Evolutionary conservation across 2,329 filamentous ascomycete genomes (phyloP).

Genomic region (Phaeoacremonium minimum): DNA sequence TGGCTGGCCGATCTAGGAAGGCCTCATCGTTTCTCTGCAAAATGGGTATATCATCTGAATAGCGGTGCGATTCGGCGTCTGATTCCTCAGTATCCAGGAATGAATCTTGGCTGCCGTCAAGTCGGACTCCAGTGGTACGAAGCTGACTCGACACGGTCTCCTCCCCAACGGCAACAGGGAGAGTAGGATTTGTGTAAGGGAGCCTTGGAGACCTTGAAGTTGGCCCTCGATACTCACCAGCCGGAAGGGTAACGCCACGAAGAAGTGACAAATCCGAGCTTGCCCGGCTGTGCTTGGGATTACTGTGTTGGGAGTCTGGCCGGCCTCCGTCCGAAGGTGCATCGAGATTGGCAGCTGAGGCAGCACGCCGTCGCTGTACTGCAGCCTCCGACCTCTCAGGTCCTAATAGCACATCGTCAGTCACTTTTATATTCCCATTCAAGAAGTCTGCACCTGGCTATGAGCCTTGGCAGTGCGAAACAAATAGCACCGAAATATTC

Average conservation of each 20-base stretch:
- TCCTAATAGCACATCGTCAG: no score
- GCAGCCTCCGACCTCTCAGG: conserved; percentile 9
- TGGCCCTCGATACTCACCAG: conserved; percentile 34
- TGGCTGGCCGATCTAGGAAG: conserved; percentile 48
- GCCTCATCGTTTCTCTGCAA: conserved; percentile 64
- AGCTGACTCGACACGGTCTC: conserved; percentile 45
- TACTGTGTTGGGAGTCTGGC: conserved; percentile 54
- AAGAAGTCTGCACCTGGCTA: no score
- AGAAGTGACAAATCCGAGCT: conserved; percentile 66
- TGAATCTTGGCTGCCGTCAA: conserved; percentile 46
- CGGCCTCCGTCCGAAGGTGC: conserved; percentile 46
- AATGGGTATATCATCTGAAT: conserved; percentile 64
- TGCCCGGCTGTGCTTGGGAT: conserved; percentile 64
- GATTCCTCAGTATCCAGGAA: conserved; percentile 69
- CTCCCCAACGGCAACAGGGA: conserved; percentile 41
- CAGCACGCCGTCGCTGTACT: conserved; percentile 36
- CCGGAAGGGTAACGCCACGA: conserved; percentile 43
- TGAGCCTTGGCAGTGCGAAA: no score
- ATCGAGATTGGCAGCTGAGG: conserved; percentile 59
- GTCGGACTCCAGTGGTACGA: conserved; percentile 46
- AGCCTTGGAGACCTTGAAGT: conserved; percentile 43
- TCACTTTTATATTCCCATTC: no score
- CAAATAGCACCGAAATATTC: no score
- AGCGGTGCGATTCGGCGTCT: conserved; percentile 60
- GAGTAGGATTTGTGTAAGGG: conserved; percentile 29